Evolutionary conservation across 1,284 basidiomycete species (phyloP).

Genomic region (Wallemia ichthyophaga): DNA sequence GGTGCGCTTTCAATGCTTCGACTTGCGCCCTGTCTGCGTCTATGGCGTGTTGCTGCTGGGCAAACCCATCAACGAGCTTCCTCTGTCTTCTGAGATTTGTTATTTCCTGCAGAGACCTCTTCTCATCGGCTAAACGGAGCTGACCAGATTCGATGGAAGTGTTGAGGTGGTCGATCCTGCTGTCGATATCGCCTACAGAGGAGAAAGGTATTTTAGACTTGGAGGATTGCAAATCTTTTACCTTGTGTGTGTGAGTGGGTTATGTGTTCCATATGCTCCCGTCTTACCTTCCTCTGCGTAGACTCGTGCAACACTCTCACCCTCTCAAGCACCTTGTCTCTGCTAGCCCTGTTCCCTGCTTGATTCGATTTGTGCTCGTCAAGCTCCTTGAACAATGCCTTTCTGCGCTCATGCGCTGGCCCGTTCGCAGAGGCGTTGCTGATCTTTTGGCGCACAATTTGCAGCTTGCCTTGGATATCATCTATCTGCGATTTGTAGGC

Average conservation of each 20-base stretch:
- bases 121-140: constrained; percentile 86
- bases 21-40: constrained; percentile 42
- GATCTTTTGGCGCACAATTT: constrained; percentile 48
- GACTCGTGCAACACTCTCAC: constrained; percentile 50
- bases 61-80: constrained; percentile 40
- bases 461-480: constrained; percentile 40
- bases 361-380: constrained; percentile 52
- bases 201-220: constrained; percentile 60
- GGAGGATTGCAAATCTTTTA: constrained; percentile 60
- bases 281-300: constrained; percentile 60
- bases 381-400: constrained; percentile 46
- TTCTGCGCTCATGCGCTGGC: constrained; percentile 38
- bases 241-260: too few relatives aligned
- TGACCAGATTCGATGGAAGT: constrained; percentile 68
- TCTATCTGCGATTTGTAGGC: constrained; percentile 56
- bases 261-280: too few relatives aligned
- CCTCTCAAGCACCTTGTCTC: constrained; percentile 52
- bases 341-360: constrained; percentile 40
- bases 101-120: constrained; percentile 74
- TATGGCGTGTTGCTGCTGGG: constrained; percentile 44
- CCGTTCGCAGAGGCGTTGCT: constrained; percentile 27
- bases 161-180: constrained; percentile 55
- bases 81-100: constrained; percentile 35
- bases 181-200: constrained; percentile 60
- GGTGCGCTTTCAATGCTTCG: constrained; percentile 52